phyloP scores from a whole-genome alignment of 2,329 filamentous ascomycete genomes.

The Monilinia fructicola region DNA sequence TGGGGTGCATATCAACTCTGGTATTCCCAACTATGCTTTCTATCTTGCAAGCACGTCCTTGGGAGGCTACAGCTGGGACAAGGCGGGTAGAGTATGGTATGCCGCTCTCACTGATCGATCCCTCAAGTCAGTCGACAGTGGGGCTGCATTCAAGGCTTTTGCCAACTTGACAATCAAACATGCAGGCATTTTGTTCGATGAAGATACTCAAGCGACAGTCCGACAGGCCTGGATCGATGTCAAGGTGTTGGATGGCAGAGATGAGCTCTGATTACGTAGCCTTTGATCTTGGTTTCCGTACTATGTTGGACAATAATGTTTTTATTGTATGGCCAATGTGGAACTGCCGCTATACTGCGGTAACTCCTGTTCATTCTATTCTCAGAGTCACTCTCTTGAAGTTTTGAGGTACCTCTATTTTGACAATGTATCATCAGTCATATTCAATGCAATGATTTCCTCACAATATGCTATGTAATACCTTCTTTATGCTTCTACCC shows the following conservation, averaged over 20 bases:
- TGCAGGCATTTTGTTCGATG: slow-evolving; percentile 22
- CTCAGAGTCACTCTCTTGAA: background rate
- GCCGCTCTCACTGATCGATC: slow-evolving; percentile 24
- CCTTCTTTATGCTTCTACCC: too few relatives aligned
- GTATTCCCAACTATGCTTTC: slow-evolving; percentile 59
- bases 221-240: slow-evolving; percentile 25
- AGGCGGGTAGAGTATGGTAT: slow-evolving; percentile 36
- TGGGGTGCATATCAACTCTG: slow-evolving; percentile 56
- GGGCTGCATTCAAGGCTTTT: slow-evolving; percentile 16
- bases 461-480: background rate
- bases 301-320: background rate
- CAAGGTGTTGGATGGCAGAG: background rate
- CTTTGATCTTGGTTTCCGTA: background rate
- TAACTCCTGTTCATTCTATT: background rate
- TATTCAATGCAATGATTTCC: too few relatives aligned
- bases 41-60: slow-evolving; percentile 50
- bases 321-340: background rate
- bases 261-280: too few relatives aligned
- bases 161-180: slow-evolving; percentile 21
- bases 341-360: background rate
- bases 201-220: slow-evolving; percentile 12
- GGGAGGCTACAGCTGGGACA: slow-evolving; percentile 51
- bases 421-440: background rate
- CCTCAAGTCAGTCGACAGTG: too few relatives aligned
- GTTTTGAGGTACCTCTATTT: background rate